Percentiles rank a stretch among this genome's conserved stretches.
Evolutionary conservation across 2,329 filamentous ascomycete species (phyloP).

Genomic region (Claviceps sorghi): DNA sequence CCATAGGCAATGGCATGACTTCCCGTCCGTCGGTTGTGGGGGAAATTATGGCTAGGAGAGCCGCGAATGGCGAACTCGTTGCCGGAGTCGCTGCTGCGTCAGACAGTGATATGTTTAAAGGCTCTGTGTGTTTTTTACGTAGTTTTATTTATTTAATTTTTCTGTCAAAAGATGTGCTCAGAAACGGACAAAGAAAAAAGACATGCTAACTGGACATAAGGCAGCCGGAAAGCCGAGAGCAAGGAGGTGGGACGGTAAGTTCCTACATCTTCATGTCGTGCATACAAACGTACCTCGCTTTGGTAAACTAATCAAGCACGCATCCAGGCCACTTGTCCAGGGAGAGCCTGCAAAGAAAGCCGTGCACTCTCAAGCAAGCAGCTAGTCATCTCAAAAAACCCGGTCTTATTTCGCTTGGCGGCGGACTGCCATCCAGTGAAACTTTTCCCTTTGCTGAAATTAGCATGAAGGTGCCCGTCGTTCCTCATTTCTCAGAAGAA

Average conservation of each 20-base stretch:
- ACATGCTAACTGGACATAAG: constrained; percentile 9
- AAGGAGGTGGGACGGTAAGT: constrained; percentile 72
- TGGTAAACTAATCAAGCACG: background rate
- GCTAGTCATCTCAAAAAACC: constrained; percentile 67
- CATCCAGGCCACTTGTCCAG: constrained; percentile 39
- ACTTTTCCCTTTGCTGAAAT: constrained; percentile 86
- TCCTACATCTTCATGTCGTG: background rate
- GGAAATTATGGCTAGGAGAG: constrained; percentile 30
- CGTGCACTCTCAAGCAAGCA: constrained; percentile 67
- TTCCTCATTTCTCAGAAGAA: constrained; percentile 55
- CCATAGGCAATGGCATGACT: constrained; percentile 1
- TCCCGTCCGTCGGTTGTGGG: constrained; percentile 14
- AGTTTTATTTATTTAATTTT: background rate
- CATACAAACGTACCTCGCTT: background rate
- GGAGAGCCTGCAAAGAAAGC: constrained; percentile 47
- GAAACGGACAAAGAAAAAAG: background rate
- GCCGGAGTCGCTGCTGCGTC: constrained; percentile 64
- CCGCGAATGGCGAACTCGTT: constrained; percentile 56
- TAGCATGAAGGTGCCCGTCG: constrained; percentile 54
- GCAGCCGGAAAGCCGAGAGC: constrained; percentile 53
- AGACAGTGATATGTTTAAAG: constrained; percentile 74
- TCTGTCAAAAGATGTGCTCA: background rate
- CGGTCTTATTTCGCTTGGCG: constrained; percentile 80
- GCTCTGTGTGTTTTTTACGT: constrained; percentile 37
- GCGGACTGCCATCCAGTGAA: constrained; percentile 73